Base-by-base conservation (phyloP, 768 basidiomycete species). In the Cystobasidium ongulense region DNA sequence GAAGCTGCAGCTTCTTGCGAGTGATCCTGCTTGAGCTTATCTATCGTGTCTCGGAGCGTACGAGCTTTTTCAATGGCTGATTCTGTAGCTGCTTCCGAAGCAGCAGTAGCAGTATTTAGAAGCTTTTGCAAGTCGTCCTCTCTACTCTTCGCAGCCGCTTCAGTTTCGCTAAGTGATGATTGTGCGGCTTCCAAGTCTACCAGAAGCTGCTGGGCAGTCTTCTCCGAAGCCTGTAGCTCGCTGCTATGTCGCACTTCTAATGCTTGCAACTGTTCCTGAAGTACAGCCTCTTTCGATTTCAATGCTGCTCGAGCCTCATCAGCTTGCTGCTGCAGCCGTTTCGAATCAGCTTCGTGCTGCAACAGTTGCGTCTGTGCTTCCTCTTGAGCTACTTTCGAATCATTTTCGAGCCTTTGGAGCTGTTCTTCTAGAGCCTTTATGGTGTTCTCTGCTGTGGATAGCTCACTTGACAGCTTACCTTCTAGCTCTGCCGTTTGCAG, bases 291-390 rank as follows among this genome's bases (percentile, higher is more conserved):
- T 36, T 64, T 23, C 11, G 33, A 8, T 2, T 46, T 35, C 8
- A 25, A 27, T 21, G 25, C 33, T 8, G 15, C 23, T 5, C 35
- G 3, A 35, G 63, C 63, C 1, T 25, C 36, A 21, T 2, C 15
- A 64, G 35, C 67, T 54, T 57, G 41, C 67, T 57, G 27, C 36
- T 57, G 67, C 39, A 54, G 50, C 52, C 31, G 25, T 39, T 53
- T 25, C 27, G 50, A 21, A 50, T 43, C 65, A 13, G 4, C 38
- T 25, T n/a, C 36, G 31, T 27, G 11, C 11, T 31, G 29, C 13
- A 27, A 59, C 29, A 29, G 13, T 13, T 59, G 29, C 4, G 21
- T 17, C 33, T 35, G 11, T 4, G 11, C 27, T 59, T 59, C 25
- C 33, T 64, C 63, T 36, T 10, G 27, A 38, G 63, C 63, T 10